phyloP scores from a whole-genome alignment of 768 basidiomycete genomes.

The Mycena rebaudengoi region DNA sequence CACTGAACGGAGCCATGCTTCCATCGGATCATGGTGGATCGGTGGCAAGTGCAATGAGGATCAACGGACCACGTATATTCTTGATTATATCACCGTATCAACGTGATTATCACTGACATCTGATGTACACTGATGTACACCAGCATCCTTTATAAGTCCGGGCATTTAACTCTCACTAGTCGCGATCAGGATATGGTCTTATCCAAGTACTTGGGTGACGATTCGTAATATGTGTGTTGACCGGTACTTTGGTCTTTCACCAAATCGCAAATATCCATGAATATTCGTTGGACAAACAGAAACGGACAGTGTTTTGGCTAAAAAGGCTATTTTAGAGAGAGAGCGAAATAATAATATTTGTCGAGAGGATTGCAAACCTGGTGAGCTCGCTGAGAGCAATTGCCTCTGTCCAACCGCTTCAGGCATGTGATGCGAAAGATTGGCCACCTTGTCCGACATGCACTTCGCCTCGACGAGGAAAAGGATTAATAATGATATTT shows the following conservation, averaged over 20 bases:
- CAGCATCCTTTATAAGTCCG: too few relatives aligned
- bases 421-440: constrained; percentile 5
- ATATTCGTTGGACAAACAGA: constrained; percentile 11
- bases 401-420: constrained; percentile 8
- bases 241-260: constrained; percentile 2
- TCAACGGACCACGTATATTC: too few relatives aligned
- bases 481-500: too few relatives aligned
- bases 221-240: constrained; percentile 1
- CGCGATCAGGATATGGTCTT: not conserved
- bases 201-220: not conserved
- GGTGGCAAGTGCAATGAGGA: too few relatives aligned
- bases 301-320: constrained; percentile 1
- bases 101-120: too few relatives aligned
- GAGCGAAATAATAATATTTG: not conserved
- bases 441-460: not conserved
- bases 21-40: too few relatives aligned
- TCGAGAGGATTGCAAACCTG: not conserved
- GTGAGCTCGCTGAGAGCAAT: constrained; percentile 6
- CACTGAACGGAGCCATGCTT: too few relatives aligned
- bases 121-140: too few relatives aligned
- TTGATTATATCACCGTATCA: too few relatives aligned
- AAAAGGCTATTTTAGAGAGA: not conserved
- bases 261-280: constrained; percentile 8
- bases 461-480: constrained; percentile 1
- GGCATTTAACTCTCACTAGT: too few relatives aligned